phyloP scores from a whole-genome alignment of 306 rosid genomes.

The Trifolium repens region DNA sequence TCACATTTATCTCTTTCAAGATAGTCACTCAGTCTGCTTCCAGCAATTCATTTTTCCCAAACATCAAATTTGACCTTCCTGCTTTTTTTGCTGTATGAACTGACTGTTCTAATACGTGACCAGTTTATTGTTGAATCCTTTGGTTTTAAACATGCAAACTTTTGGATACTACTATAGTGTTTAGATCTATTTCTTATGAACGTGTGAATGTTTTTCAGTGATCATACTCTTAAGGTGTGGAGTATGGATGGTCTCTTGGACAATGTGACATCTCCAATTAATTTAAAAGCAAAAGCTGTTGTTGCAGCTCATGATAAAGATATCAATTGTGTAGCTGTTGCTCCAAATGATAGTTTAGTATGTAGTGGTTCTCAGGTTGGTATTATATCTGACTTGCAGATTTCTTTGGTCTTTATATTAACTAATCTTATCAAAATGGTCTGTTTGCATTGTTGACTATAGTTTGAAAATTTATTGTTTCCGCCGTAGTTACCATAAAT shows the following conservation, averaged over 20 bases:
- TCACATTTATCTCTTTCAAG: slow-evolving; percentile 8
- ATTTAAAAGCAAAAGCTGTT: slow-evolving; percentile 85
- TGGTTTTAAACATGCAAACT: slow-evolving; percentile 1
- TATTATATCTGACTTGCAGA: slow-evolving; percentile 34
- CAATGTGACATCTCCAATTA: slow-evolving; percentile 48
- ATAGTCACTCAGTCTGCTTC: slow-evolving; percentile 3
- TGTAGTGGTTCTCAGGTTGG: slow-evolving; percentile 99
- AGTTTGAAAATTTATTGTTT: neutral
- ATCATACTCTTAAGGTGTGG: slow-evolving; percentile 94
- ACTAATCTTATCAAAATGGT: slow-evolving; percentile 19
- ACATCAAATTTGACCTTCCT: slow-evolving; percentile 21
- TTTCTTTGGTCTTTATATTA: slow-evolving; percentile 20
- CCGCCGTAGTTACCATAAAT: slow-evolving; percentile 6
- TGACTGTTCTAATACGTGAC: slow-evolving; percentile 8
- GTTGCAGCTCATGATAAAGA: slow-evolving; percentile 98
- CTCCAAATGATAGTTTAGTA: slow-evolving; percentile 92
- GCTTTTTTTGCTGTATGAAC: slow-evolving; percentile 29
- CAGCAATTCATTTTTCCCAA: slow-evolving; percentile 8
- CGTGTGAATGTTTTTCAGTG: slow-evolving; percentile 54
- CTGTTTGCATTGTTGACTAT: neutral
- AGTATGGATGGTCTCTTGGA: slow-evolving; percentile 69
- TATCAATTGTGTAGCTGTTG: slow-evolving; percentile 90
- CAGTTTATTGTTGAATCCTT: neutral
- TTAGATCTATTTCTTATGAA: slow-evolving; percentile 34
- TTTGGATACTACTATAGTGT: neutral